These are phyloP conservation scores for Pichia manshurica DNA, from an alignment of 805 yeast genomes.

Conservation along the genomic window DNA sequence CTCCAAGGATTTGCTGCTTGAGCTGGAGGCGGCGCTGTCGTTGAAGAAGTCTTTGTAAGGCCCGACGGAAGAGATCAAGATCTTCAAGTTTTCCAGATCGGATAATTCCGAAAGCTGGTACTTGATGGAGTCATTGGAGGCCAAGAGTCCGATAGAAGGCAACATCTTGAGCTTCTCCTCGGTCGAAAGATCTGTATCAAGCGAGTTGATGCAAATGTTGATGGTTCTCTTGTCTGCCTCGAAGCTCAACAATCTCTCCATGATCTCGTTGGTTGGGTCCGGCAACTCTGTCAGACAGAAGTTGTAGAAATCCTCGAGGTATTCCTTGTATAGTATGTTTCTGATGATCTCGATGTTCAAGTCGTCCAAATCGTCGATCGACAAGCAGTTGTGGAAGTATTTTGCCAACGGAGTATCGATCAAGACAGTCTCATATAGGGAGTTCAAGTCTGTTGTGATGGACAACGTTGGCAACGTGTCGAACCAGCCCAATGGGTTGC, in stretches of 20 bases:
- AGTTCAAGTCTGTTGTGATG: conserved; percentile 90
- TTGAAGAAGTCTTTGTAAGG: conserved; percentile 60
- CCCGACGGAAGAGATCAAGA: conserved; percentile 55
- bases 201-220: conserved; percentile 85
- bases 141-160: conserved; percentile 75
- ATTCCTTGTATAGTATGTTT: conserved; percentile 87
- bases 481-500: conserved; percentile 98
- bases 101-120: conserved; percentile 67
- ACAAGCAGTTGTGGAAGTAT: conserved; percentile 83
- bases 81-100: conserved; percentile 77
- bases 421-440: conserved; percentile 86
- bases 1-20: conserved; percentile 57
- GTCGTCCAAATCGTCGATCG: conserved; percentile 88
- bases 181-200: conserved; percentile 71
- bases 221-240: conserved; percentile 95
- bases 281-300: conserved; percentile 60
- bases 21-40: conserved; percentile 20
- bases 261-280: conserved; percentile 73
- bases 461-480: conserved; percentile 93
- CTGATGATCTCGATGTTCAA: conserved; percentile 91
- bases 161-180: conserved; percentile 67
- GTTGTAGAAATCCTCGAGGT: conserved; percentile 75
- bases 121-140: conserved; percentile 57
- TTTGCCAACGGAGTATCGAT: conserved; percentile 98
- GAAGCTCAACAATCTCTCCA: conserved; percentile 72